These are phyloP conservation scores for Vitis amurensis DNA, from an alignment of 164 flowering plant genomes.

Conservation along the genomic window DNA sequence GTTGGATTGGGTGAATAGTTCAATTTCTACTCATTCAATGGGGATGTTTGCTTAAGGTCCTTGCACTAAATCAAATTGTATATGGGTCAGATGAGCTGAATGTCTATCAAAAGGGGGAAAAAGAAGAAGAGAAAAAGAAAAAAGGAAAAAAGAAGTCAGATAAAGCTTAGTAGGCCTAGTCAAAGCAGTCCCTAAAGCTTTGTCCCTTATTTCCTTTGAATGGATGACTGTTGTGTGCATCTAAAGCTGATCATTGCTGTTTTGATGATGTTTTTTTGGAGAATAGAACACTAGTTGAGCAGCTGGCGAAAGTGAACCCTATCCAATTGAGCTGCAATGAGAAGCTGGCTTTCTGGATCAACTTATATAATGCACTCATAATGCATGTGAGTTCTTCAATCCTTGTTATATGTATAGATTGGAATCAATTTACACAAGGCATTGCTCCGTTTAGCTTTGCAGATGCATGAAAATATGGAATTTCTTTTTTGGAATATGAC, in stretches of 20 bases:
- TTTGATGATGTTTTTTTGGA: conserved; percentile 2
- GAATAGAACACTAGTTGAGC: conserved; percentile 70
- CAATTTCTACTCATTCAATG: background rate
- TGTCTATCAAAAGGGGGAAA: too few species aligned
- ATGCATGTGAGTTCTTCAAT: conserved; percentile 63
- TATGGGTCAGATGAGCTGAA: background rate
- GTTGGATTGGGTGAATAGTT: background rate
- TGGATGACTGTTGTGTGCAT: background rate
- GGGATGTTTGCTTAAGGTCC: background rate
- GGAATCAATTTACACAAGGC: background rate
- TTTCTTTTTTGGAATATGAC: background rate
- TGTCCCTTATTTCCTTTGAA: background rate
- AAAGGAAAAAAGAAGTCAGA: too few species aligned
- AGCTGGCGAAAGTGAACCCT: conserved; percentile 71
- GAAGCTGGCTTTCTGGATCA: conserved; percentile 90
- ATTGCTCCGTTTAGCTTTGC: background rate
- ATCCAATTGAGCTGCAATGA: conserved; percentile 53
- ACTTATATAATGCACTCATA: conserved; percentile 75
- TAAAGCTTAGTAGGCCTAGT: too few species aligned
- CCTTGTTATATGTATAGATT: background rate
- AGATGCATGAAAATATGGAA: background rate
- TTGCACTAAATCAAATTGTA: background rate
- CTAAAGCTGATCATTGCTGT: background rate
- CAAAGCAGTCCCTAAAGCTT: background rate
- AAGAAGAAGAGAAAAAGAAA: too few species aligned